Base-by-base conservation (phyloP, 768 basidiomycete species). In the Tricholomella constricta region DNA sequence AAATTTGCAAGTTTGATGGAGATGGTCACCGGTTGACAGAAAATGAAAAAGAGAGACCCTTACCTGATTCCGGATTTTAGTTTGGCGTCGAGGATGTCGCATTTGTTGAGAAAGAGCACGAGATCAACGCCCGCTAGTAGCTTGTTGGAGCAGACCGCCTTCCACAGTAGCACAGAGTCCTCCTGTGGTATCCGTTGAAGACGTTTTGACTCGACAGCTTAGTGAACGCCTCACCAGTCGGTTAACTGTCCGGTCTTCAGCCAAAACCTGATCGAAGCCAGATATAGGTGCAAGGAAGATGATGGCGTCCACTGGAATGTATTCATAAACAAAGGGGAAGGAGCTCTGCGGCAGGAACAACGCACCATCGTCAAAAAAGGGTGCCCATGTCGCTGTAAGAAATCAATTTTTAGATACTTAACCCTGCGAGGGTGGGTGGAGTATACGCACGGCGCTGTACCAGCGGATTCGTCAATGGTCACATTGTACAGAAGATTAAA, bases 161-260 rank as follows among this genome's bases (percentile, higher is more conserved):
- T 91, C 91, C 91, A 94, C 0, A 94, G 77, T n/a, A 91, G 74
- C n/a, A 93, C 88, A 2, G 87, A 89, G 65, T 94, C 91, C 88
- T 87, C 83, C 86, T 87, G 62, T 54, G 36, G 46, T 35, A 20
- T 5, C 1, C 26, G 20, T 54, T 9, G 41, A 36, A 15, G 19
- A 2, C 29, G 1, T 15, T 15, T 36, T 20, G 22, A 5, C 19
- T 40, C 3, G 35, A 25, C 12, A 22, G n/a, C 12, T 31, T 5
- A 20, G 15, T 36, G 20, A 42, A 22, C 19, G 15, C 57, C 63
- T 26, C 20, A 62, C 61, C 29, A 89, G 72, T 4, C 86, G 76
- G 59, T 87, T 88, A 46, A 87, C 75, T 41, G 77, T 71, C 15
- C 70, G 69, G 61, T 88, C 85, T 68, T 89, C 88, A 15, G 78